These are phyloP conservation scores for Herpetospermum pedunculosum DNA, from an alignment of 306 rosid genomes.

Conservation along the genomic window DNA sequence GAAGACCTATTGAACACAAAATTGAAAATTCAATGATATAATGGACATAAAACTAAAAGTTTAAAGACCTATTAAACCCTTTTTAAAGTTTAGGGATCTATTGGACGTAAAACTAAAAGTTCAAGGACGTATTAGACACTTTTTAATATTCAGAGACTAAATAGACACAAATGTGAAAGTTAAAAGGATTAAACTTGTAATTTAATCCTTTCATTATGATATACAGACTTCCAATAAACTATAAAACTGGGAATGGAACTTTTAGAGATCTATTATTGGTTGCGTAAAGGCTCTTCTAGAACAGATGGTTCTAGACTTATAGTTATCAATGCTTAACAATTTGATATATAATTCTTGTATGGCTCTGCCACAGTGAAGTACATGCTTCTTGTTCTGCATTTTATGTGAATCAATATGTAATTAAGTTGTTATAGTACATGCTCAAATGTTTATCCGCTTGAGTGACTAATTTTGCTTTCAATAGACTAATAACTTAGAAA, in stretches of 20 bases:
- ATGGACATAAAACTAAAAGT: too few species aligned
- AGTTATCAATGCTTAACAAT: background rate
- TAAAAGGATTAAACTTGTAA: too few species aligned
- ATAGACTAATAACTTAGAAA: background rate
- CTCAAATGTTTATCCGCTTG: background rate
- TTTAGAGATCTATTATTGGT: background rate
- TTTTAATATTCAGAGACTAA: too few species aligned
- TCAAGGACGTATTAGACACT: too few species aligned
- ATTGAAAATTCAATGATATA: too few species aligned
- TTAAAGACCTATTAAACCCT: too few species aligned
- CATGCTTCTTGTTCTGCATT: background rate
- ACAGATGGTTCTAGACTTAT: background rate
- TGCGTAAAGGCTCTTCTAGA: background rate
- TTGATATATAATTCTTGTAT: background rate
- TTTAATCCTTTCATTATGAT: too few species aligned
- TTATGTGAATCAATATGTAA: background rate
- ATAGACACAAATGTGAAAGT: too few species aligned
- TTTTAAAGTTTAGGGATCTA: too few species aligned
- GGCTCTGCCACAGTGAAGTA: background rate
- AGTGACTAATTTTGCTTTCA: background rate
- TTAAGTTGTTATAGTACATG: background rate
- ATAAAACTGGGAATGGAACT: background rate
- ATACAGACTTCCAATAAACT: background rate
- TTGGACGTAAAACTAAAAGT: too few species aligned
- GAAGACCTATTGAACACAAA: too few species aligned